Evolutionary conservation across 1,284 basidiomycete genomes (phyloP).

Genomic region (Apiotrichum mycotoxinovorans): DNA sequence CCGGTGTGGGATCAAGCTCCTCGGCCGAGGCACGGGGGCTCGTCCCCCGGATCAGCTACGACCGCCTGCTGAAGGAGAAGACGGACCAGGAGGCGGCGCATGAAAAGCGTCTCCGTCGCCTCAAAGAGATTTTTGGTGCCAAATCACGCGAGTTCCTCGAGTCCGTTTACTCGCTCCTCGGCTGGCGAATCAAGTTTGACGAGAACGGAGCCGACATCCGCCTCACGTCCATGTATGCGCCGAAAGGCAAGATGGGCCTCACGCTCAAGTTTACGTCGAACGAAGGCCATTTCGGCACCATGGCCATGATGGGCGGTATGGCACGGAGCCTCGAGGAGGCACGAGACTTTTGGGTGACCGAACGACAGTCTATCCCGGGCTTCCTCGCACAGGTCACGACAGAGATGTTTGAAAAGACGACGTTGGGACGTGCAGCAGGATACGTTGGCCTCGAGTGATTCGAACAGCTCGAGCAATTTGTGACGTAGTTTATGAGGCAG

Average conservation of each 20-base stretch:
- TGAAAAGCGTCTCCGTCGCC: slow-evolving; percentile 52
- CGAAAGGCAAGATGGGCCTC: slow-evolving; percentile 52
- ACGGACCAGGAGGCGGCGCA: slow-evolving; percentile 51
- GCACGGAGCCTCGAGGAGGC: slow-evolving; percentile 49
- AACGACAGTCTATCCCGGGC: slow-evolving; percentile 54
- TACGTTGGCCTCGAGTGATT: slow-evolving; percentile 42
- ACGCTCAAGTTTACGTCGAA: slow-evolving; percentile 51
- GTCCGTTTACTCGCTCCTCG: slow-evolving; percentile 56
- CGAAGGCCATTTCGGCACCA: slow-evolving; percentile 54
- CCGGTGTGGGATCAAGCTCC: neutral
- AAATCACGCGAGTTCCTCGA: slow-evolving; percentile 57
- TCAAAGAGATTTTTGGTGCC: slow-evolving; percentile 54
- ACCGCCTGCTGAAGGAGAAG: slow-evolving; percentile 50
- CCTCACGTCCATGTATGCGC: slow-evolving; percentile 56
- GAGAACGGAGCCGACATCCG: slow-evolving; percentile 55
- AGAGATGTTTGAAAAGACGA: slow-evolving; percentile 54
- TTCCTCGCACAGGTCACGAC: slow-evolving; percentile 55
- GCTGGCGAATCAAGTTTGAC: slow-evolving; percentile 57
- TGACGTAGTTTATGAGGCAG: too few species aligned
- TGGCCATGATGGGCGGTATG: slow-evolving; percentile 52
- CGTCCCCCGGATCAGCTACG: slow-evolving; percentile 52
- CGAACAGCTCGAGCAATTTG: too few species aligned
- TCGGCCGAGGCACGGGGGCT: slow-evolving; percentile 23
- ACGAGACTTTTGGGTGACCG: slow-evolving; percentile 54
- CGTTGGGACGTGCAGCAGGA: slow-evolving; percentile 44